A percentile compares a stretch with the other conserved stretches of the same genome.
These are phyloP conservation scores for Suillus subluteus DNA, from an alignment of 768 basidiomycete species.

Conservation along the genomic window DNA sequence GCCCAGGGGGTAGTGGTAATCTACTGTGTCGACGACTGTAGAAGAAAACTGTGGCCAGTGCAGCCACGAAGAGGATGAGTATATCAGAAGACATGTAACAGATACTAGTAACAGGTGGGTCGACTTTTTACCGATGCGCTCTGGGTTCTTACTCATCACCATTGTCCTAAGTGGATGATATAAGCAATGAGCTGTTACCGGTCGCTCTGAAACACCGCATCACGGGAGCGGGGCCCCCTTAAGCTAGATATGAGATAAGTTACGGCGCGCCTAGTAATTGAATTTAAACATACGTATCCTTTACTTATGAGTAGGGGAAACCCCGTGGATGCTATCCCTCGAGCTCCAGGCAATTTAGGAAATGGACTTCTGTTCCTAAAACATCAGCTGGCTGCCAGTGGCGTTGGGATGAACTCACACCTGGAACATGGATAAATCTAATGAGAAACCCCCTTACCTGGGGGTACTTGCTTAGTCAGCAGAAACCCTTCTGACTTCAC, in stretches of 20 bases:
- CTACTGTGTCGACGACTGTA: neutral
- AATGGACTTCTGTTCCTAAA: no score
- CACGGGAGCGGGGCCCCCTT: neutral
- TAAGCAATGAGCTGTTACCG: neutral
- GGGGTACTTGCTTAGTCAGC: no score
- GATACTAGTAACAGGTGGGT: neutral
- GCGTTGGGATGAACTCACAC: no score
- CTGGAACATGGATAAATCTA: no score
- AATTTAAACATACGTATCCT: no score
- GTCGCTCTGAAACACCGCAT: neutral
- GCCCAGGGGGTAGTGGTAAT: slow-evolving; percentile 8
- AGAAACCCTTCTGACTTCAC: no score
- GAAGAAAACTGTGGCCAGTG: neutral
- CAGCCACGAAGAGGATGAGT: neutral
- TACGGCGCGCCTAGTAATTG: neutral
- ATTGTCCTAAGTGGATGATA: neutral
- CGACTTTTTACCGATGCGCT: neutral
- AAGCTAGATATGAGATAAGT: neutral
- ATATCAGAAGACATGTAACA: neutral
- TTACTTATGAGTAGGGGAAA: no score
- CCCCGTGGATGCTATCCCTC: no score
- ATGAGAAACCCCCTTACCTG: no score
- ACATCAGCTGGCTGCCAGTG: no score
- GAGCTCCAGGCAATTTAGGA: no score
- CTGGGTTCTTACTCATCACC: neutral